A percentile compares a stretch with the other conserved stretches of the same genome.
phyloP scores from a whole-genome alignment of 2,329 filamentous ascomycete genomes.

The Penicillium griseofulvum region DNA sequence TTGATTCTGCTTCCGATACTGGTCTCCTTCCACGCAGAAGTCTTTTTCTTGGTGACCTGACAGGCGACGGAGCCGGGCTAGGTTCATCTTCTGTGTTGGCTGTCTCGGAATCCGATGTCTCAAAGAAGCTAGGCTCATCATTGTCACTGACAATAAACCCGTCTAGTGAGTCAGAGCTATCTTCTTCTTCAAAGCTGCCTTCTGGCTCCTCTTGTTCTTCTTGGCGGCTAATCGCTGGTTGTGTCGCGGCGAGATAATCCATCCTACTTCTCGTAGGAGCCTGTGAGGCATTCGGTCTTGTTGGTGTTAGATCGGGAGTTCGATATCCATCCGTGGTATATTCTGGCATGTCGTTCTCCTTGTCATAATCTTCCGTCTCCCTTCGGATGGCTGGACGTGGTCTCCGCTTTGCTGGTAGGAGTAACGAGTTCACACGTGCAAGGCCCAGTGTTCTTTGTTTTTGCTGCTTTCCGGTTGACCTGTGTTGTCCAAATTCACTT shows the following conservation, averaged over 20 bases:
- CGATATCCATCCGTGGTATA: constrained; percentile 14
- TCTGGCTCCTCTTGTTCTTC: constrained; percentile 26
- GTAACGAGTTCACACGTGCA: constrained; percentile 35
- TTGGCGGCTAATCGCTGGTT: constrained; percentile 14
- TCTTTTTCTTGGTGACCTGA: constrained; percentile 28
- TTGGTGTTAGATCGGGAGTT: constrained; percentile 17
- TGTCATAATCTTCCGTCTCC: constrained; percentile 33
- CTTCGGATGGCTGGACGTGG: constrained; percentile 24
- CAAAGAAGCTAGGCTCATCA: constrained; percentile 38
- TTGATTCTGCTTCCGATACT: constrained; percentile 15
- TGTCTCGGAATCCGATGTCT: constrained; percentile 32
- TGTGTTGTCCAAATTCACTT: constrained; percentile 10
- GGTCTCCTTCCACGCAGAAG: constrained; percentile 38
- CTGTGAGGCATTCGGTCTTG: constrained; percentile 15
- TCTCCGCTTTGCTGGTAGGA: constrained; percentile 27
- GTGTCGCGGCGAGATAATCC: constrained; percentile 13
- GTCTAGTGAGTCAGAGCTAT: constrained; percentile 39
- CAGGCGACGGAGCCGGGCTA: constrained; percentile 18
- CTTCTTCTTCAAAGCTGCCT: constrained; percentile 32
- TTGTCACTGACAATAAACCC: constrained; percentile 44
- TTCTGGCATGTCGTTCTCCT: constrained; percentile 36
- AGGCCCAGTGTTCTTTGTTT: constrained; percentile 29
- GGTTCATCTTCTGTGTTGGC: constrained; percentile 27
- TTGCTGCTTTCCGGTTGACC: constrained; percentile 19
- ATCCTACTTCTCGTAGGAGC: constrained; percentile 10